Evolutionary conservation across 2,329 filamentous ascomycete genomes (phyloP), one percentile per base, ranked within the genome.

Genomic region (Penicillium freii): DNA sequence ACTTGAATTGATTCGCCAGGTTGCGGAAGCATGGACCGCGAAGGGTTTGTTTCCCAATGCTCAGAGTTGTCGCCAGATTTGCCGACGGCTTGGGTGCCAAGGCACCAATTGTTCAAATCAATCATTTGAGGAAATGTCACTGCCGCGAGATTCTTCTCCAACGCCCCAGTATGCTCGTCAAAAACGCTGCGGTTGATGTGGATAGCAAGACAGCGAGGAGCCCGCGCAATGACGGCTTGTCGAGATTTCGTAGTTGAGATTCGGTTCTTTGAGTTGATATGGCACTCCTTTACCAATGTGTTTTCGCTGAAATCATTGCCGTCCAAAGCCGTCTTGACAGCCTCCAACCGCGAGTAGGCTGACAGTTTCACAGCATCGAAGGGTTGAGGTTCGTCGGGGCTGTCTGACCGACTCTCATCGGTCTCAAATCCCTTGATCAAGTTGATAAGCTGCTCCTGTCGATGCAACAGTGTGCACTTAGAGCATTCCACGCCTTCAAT

Each of bases 171-270:
- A 49, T 79, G 81, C 63, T 95, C 91, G 66, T 97, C 89, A 66
- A 96, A 97, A 0, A 94, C 84, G 50, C 92, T 97, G 40, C 94
- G 85, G 69, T 97, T 97, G 71, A 97, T 84, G 71, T 99, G 94
- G 9, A 97, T 81, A 0, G 87, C 89, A 15, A 99, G 79, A 55
- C 89, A 90, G 61, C 87, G 86, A 1, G 94, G 94, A 1, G 92
- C 83, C 31, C 92, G 83, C 3, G 90, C 92, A 64, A 99, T 84
- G 13, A 93, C 90, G 10, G 90, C 88, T 71, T 97, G 94, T 58
- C 92, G 89, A 9, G 92, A 92, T 75, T 99, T 99, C 5, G 89
- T 95, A 17, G 88, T 87, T 21, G 83, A 84, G 8, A 92, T 84
- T 67, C 88, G 86, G 65, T 86, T 85, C 66, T 88, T 86, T 10